Percentiles rank a stretch among this genome's conserved stretches.
These are phyloP conservation scores for Herpotrichia juniperi DNA, from an alignment of 2,329 filamentous ascomycete genomes.

Conservation along the genomic window DNA sequence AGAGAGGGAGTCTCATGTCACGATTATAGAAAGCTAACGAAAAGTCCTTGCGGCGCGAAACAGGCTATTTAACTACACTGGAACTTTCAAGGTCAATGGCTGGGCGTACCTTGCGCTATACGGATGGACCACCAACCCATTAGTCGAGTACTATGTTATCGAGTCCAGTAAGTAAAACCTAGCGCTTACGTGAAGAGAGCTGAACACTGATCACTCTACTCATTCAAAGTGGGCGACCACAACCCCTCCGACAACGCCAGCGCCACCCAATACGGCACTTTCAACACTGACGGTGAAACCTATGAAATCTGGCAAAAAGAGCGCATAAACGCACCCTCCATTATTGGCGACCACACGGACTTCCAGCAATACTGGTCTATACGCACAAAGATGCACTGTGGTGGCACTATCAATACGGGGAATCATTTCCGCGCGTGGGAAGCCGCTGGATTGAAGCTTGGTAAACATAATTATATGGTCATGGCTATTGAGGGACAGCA, in stretches of 20 bases:
- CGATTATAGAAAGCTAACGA: too few relatives aligned
- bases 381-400: conserved; percentile 54
- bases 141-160: conserved; percentile 65
- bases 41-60: too few relatives aligned
- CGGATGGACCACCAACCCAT: conserved; percentile 60
- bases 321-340: conserved; percentile 58
- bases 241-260: too few relatives aligned
- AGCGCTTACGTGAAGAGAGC: too few relatives aligned
- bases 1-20: too few relatives aligned
- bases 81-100: too few relatives aligned
- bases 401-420: conserved; percentile 56
- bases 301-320: conserved; percentile 59
- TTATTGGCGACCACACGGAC: conserved; percentile 58
- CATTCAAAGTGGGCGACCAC: too few relatives aligned
- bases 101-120: conserved; percentile 62
- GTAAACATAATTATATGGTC: conserved; percentile 60
- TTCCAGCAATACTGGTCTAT: conserved; percentile 63
- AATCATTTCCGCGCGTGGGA: conserved; percentile 63
- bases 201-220: too few relatives aligned
- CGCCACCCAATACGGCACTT: conserved; percentile 53
- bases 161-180: too few relatives aligned
- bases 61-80: too few relatives aligned
- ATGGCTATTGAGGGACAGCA: conserved; percentile 57
- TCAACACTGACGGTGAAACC: conserved; percentile 57
- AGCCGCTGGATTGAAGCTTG: conserved; percentile 54